Percentiles rank a stretch among this genome's conserved stretches.
These are phyloP conservation scores for Epichloe sibirici DNA, from an alignment of 2,329 filamentous ascomycete genomes.

Conservation along the genomic window DNA sequence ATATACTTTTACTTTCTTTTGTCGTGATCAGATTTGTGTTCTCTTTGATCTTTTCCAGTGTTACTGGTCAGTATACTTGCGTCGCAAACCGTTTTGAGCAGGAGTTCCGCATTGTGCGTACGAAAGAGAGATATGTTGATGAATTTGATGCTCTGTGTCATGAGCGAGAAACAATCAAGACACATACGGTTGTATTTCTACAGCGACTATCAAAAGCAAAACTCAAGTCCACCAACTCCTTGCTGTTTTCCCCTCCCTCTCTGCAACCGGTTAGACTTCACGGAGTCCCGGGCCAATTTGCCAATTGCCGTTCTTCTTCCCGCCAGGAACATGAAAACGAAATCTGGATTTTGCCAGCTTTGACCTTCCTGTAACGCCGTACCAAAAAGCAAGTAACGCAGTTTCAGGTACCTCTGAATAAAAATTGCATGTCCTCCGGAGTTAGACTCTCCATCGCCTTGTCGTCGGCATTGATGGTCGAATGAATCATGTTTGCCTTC, in stretches of 20 bases:
- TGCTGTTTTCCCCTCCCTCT: neutral
- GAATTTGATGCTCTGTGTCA: too few relatives aligned
- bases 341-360: too few relatives aligned
- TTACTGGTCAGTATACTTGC: too few relatives aligned
- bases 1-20: neutral
- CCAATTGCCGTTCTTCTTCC: neutral
- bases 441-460: constrained; percentile 82
- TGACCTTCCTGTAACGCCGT: neutral
- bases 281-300: too few relatives aligned
- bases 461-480: constrained; percentile 89
- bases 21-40: neutral
- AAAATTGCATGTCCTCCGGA: constrained; percentile 86
- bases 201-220: neutral
- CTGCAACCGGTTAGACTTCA: too few relatives aligned
- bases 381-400: neutral
- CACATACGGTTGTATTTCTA: neutral
- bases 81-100: too few relatives aligned
- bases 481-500: constrained; percentile 96
- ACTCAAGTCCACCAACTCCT: neutral
- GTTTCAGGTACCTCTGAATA: constrained; percentile 60
- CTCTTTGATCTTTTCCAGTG: too few relatives aligned
- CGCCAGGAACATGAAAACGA: neutral
- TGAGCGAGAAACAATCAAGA: neutral
- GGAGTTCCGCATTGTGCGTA: too few relatives aligned
- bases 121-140: too few relatives aligned